Evolutionary conservation across 352 stramenopile species (phyloP), one percentile per base, ranked within the genome.

Genomic region (Globisporangium middletonii): DNA sequence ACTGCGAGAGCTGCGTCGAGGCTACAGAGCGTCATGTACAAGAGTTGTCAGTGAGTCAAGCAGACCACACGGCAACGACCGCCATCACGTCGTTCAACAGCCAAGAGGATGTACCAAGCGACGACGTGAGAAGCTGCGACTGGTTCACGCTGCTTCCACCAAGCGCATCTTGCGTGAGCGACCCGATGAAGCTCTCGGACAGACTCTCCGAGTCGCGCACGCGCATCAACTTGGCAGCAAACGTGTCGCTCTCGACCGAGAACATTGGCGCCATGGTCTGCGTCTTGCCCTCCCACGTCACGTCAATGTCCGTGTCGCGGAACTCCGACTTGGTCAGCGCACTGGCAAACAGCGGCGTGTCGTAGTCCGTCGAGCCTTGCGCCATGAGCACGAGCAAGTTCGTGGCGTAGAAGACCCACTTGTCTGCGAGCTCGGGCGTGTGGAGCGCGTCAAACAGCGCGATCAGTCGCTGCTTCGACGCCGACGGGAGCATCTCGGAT

Each of bases 181-280:
- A 61, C 5, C 50, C 59, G 27, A 69, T 30, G 16, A 60, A 60
- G 19, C 38, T 35, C 23, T 55, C 52, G 9, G 52, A 60, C 13
- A 47, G 18, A 28, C 38, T 52, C n/a, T 49, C 57, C 7, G 23
- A 28, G 6, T 55, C 54, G 26, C 44, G 19, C 6, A 48, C 4
- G 43, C 35, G 44, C 43, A 52, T 50, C 41, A 57, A 27, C 23
- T 56, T 65, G 15, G 60, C 50, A 41, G 57, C 72, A n/a, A 92
- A 76, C 19, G 57, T 56, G 47, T 88, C 73, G 13, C 71, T 66
- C 57, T 92, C 81, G 18, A 92, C 71, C 0, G 79, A 94, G 56
- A 94, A 94, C 45, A 94, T 58, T 13, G 84, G 83, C 0, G 71
- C 69, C 75, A 94, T 91, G 2, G 71, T 87, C 45, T 83, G 76